Base-by-base conservation (phyloP, 2,329 filamentous ascomycete genomes). In the Stemphylium lycopersici region DNA sequence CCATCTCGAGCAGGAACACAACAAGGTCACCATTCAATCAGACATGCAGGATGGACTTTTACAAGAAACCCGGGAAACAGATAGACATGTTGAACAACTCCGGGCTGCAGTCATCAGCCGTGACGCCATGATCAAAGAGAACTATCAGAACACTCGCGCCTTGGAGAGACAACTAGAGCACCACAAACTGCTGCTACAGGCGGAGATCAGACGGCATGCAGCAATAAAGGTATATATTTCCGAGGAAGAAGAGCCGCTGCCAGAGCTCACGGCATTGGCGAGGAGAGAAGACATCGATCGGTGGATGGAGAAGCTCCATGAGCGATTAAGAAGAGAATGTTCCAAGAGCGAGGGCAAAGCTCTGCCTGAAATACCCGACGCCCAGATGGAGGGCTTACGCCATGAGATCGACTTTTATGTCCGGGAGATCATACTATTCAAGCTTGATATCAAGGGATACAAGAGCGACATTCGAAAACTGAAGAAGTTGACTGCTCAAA, bases 371-470 rank as follows among this genome's bases (percentile, higher is more conserved):
- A 52, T 62, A 7, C 45, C 43, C 2, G 58, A 72, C 16, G 59
- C 58, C 3, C 59, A 53, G 7, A 47, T 72, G 3, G 56, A 65
- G 33, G 65, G 67, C 29, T 58, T 81, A 44, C 73, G 73, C 41
- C 68, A 69, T 45, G 76, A 78, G 48, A 72, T 79, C 11, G 71
- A 75, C 24, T 75, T 77, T 55, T 78, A 79, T 48, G 69, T 80
- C 31, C 65, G 76, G n/a, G 79, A 81, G 42, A 80, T 80, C 48
- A 76, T 80, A 20, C 72, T 78, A 44, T 80, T 79, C 68, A 81
- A 80, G 61, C 72, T 81, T 26, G 79, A 82, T 47, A 72, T 80
- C 47, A 76, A 73, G 46, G 77, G 77, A 13, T 81, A 80, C 66
- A 79, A 76, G 58, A 70, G 67, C 18, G 72, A 75, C 32, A 72